phyloP scores from a whole-genome alignment of 176 grass and related monocot species.

The Puya raimondii region DNA sequence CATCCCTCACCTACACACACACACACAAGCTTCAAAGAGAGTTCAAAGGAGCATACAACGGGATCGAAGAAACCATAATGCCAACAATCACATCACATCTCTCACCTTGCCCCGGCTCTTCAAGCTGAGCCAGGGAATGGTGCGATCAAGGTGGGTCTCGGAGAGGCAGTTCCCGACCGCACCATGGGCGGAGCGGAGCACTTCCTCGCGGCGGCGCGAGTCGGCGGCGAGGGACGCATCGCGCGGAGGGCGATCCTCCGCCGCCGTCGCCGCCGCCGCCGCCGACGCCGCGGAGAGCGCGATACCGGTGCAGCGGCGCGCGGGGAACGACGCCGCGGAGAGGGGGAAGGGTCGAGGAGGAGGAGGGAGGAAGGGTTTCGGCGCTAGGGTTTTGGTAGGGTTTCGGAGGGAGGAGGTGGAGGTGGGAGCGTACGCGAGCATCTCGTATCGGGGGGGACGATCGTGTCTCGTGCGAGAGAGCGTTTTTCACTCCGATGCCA shows the following conservation, averaged over 20 bases:
- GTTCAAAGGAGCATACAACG: background rate
- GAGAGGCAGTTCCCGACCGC: conserved; percentile 59
- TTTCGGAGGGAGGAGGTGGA: conserved; percentile 3
- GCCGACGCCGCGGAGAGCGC: conserved; percentile 5
- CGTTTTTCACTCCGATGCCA: no score
- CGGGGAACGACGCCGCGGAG: conserved; percentile 13
- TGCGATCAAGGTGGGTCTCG: conserved; percentile 69
- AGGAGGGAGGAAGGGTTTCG: background rate
- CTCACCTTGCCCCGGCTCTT: conserved; percentile 74
- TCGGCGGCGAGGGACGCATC: conserved; percentile 34
- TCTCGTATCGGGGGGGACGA: background rate
- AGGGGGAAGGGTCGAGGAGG: conserved; percentile 3
- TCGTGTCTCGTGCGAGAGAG: no score
- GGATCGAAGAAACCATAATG: background rate
- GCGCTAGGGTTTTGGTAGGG: conserved; percentile 23
- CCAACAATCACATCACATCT: background rate
- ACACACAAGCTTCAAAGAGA: no score
- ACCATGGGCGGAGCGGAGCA: conserved; percentile 37
- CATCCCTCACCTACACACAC: conserved; percentile 97
- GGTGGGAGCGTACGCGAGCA: background rate
- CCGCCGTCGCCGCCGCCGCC: conserved; percentile 8
- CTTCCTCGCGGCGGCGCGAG: conserved; percentile 38
- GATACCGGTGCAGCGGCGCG: conserved; percentile 4
- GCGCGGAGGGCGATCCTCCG: background rate
- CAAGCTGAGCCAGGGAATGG: conserved; percentile 52